Conservation (phyloP, 129 eudicot genomes). For the Pseudognaphalium luteoalbum region DNA sequence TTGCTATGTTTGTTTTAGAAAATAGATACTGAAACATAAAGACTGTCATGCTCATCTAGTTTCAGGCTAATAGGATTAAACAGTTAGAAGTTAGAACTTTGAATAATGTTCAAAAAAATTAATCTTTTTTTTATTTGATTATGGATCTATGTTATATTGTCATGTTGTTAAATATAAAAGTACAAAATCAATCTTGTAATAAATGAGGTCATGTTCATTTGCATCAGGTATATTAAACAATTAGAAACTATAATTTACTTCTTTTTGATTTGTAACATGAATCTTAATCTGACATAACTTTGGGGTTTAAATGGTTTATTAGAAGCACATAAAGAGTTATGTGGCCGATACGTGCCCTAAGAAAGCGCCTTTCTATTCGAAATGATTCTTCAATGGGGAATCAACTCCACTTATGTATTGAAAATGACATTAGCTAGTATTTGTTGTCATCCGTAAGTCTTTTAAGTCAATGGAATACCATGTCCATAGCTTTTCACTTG, state of each 20-base stretch:
- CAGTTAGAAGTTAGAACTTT: not conserved
- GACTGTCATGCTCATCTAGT: too few species aligned
- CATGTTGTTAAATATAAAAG: not conserved
- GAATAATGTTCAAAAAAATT: not conserved
- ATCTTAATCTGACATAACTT: constrained; percentile 1
- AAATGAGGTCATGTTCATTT: not conserved
- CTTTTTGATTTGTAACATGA: constrained; percentile 11
- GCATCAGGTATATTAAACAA: not conserved
- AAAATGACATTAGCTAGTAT: constrained; percentile 17
- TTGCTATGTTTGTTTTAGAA: not conserved
- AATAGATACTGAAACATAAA: too few species aligned
- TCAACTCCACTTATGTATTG: constrained; percentile 23
- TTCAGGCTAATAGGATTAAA: not conserved
- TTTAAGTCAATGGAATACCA: constrained; percentile 5
- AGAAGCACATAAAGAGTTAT: constrained; percentile 4
- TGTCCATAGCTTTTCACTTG: constrained; percentile 1
- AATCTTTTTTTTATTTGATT: constrained; percentile 1
- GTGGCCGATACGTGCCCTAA: not conserved
- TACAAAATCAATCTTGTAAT: not conserved
- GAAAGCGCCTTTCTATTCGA: constrained; percentile 4
- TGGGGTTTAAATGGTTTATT: not conserved
- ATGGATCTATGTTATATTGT: not conserved
- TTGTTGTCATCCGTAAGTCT: constrained; percentile 19
- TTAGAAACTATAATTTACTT: not conserved
- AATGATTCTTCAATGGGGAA: constrained; percentile 21